Evolutionary conservation across 2,329 filamentous ascomycete genomes (phyloP).

Genomic region (Neonectria magnoliae): DNA sequence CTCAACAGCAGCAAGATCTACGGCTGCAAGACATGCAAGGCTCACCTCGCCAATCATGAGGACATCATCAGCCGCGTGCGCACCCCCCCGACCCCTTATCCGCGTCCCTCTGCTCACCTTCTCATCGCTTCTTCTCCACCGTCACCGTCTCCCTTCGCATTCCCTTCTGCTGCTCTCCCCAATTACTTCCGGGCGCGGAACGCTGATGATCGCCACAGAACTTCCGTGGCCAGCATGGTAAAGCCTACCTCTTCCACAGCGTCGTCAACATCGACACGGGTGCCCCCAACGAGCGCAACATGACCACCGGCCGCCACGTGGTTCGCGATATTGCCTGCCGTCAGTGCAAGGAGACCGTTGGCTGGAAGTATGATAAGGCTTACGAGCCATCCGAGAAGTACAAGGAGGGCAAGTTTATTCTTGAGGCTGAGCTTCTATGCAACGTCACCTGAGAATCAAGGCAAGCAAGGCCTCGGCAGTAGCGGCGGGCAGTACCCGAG

Average conservation of each 20-base stretch:
- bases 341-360: slow-evolving; percentile 91
- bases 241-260: slow-evolving; percentile 93
- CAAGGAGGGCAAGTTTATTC: slow-evolving; percentile 98
- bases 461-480: neutral
- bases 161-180: neutral
- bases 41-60: slow-evolving; percentile 93
- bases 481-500: neutral
- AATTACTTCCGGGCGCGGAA: neutral
- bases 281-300: slow-evolving; percentile 92
- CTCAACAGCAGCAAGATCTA: slow-evolving; percentile 88
- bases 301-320: slow-evolving; percentile 96
- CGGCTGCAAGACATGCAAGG: slow-evolving; percentile 94
- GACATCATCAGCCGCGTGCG: slow-evolving; percentile 93
- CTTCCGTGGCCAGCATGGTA: slow-evolving; percentile 97
- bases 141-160: neutral
- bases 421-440: slow-evolving; percentile 90
- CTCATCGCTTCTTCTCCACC: neutral
- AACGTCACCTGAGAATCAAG: slow-evolving; percentile 67
- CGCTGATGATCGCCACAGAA: slow-evolving; percentile 67
- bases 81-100: slow-evolving; percentile 25
- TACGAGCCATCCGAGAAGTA: slow-evolving; percentile 94
- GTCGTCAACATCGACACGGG: slow-evolving; percentile 91
- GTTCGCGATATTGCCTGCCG: slow-evolving; percentile 93
- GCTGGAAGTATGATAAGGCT: slow-evolving; percentile 99
- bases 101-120: slow-evolving; percentile 20